Conservation (phyloP, 192 early-diverging fungal species). For the Mortierella antarctica region DNA sequence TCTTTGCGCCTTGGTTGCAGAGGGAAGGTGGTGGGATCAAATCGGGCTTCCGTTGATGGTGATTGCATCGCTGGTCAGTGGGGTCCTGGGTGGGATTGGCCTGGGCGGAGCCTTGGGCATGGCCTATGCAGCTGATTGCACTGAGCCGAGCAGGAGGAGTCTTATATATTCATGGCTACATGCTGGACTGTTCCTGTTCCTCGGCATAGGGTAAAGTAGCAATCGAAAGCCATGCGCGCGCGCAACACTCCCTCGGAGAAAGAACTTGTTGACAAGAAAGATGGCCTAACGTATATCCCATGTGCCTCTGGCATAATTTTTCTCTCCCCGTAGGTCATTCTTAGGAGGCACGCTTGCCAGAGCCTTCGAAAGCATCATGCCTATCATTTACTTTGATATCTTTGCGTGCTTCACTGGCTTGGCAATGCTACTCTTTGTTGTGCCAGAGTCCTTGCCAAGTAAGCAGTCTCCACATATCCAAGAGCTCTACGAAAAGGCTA, state of each 20-base stretch:
- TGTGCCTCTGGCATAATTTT: neutral
- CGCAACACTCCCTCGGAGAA: too few relatives aligned
- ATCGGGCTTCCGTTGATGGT: conserved; percentile 28
- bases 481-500: conserved; percentile 22
- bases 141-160: conserved; percentile 17
- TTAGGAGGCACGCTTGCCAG: conserved; percentile 7
- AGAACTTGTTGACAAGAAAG: too few relatives aligned
- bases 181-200: conserved; percentile 28
- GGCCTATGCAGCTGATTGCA: conserved; percentile 47
- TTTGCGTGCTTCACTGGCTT: neutral
- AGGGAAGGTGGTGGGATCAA: conserved; percentile 41
- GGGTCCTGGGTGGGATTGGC: conserved; percentile 22
- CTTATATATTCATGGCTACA: conserved; percentile 29
- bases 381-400: conserved; percentile 17
- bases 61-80: neutral
- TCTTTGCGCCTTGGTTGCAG: conserved; percentile 5
- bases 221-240: too few relatives aligned
- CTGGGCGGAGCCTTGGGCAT: conserved; percentile 19
- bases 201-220: conserved; percentile 24
- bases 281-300: neutral
- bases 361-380: conserved; percentile 8
- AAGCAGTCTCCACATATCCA: conserved; percentile 30
- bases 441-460: conserved; percentile 34
- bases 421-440: conserved; percentile 4
- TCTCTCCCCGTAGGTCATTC: conserved; percentile 6